phyloP scores from a whole-genome alignment of 2,329 filamentous ascomycete genomes.

The Fusarium sp. region DNA sequence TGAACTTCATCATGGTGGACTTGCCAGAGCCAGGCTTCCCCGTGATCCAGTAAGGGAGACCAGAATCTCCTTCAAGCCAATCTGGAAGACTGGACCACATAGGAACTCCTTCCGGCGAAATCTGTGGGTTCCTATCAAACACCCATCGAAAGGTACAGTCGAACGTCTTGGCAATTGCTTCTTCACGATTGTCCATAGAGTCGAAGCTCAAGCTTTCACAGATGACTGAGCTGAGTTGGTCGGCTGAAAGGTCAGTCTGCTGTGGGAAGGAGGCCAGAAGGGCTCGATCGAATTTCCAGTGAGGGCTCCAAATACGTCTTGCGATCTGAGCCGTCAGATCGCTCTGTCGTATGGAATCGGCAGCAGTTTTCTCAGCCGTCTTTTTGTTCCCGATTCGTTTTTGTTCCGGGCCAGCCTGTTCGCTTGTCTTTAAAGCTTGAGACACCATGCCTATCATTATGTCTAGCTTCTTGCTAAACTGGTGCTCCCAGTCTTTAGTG shows the following conservation, averaged over 20 bases:
- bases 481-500: slow-evolving; percentile 5
- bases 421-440: not conserved
- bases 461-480: slow-evolving; percentile 9
- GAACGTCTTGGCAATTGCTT: slow-evolving; percentile 4
- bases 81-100: slow-evolving; percentile 6
- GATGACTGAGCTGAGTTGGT: slow-evolving; percentile 1
- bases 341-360: not conserved
- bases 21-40: slow-evolving; percentile 18
- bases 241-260: not conserved
- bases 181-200: slow-evolving; percentile 1
- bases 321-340: not conserved
- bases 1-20: slow-evolving; percentile 12
- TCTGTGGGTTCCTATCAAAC: not conserved
- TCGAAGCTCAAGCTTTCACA: not conserved
- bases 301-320: not conserved
- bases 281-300: not conserved
- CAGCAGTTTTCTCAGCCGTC: not conserved
- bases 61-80: slow-evolving; percentile 1
- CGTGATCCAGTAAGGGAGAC: slow-evolving; percentile 8
- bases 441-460: slow-evolving; percentile 2
- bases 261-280: not conserved
- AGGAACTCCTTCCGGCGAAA: not conserved
- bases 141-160: not conserved
- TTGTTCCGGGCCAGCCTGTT: not conserved
- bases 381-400: not conserved